Evolutionary conservation across 345 rosid species (phyloP).

Genomic region (Syzygium aromaticum): DNA sequence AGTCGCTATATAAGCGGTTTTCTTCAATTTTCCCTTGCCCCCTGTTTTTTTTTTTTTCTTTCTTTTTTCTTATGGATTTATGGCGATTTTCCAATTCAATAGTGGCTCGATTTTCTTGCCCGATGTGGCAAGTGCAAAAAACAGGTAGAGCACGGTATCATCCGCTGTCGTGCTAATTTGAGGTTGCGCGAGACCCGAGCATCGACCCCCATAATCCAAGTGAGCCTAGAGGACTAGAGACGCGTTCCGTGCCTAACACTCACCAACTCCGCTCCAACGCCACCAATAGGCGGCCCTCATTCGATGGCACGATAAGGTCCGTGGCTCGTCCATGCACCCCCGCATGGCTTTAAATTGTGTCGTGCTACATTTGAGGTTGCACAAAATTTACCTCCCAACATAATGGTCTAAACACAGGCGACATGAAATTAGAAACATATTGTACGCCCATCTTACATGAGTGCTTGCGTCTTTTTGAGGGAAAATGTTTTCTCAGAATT

Average conservation of each 20-base stretch:
- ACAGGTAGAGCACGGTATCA: too few species aligned
- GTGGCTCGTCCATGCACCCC: not conserved
- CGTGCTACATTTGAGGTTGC: not conserved
- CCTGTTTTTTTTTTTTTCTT: not conserved
- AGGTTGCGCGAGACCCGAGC: not conserved
- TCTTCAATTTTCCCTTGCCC: not conserved
- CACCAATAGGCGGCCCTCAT: not conserved
- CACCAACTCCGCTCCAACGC: not conserved
- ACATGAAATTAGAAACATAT: not conserved
- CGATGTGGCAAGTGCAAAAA: not conserved
- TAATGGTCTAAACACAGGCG: not conserved
- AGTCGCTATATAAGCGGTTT: not conserved
- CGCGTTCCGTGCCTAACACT: not conserved
- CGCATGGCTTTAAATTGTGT: rapidly evolving
- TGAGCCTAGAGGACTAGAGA: not conserved
- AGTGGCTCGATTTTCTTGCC: not conserved
- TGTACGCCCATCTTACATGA: not conserved
- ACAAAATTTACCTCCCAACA: not conserved
- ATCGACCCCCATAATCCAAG: not conserved
- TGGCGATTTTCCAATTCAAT: not conserved
- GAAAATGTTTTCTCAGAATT: too few species aligned
- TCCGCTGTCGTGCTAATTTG: not conserved
- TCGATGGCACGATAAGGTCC: rapidly evolving
- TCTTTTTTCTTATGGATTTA: not conserved
- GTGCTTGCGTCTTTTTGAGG: too few species aligned